A percentile compares a stretch with the other conserved stretches of the same genome.
These are phyloP conservation scores for Xylariaceae sp. DNA, from an alignment of 2,329 filamentous ascomycete species.

Conservation along the genomic window DNA sequence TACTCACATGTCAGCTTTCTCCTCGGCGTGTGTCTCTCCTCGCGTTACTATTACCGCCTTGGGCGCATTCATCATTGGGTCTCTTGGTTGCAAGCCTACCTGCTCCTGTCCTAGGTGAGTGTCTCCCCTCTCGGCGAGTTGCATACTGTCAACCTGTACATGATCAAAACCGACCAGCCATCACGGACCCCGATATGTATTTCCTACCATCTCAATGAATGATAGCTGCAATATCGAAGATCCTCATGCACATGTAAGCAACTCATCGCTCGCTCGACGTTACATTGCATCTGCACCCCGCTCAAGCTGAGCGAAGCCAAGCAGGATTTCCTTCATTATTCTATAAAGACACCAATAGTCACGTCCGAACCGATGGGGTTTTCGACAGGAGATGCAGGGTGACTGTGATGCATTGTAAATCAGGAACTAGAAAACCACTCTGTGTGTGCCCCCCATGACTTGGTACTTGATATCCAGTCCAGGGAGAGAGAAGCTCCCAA, in stretches of 20 bases:
- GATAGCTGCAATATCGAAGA: not conserved
- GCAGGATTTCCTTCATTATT: not conserved
- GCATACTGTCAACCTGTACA: constrained; percentile 15
- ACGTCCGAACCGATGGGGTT: too few species aligned
- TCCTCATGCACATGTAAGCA: constrained; percentile 9
- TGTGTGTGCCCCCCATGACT: not conserved
- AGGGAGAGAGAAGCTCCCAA: not conserved
- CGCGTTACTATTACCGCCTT: not conserved
- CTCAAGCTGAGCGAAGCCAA: constrained; percentile 10
- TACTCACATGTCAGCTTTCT: not conserved
- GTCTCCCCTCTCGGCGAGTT: constrained; percentile 4
- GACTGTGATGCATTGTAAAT: constrained; percentile 9
- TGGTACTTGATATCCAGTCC: not conserved
- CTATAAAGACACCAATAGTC: too few species aligned
- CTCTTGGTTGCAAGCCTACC: too few species aligned
- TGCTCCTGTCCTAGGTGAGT: too few species aligned
- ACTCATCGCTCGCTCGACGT: constrained; percentile 10
- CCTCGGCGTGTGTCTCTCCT: too few species aligned
- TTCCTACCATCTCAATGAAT: too few species aligned
- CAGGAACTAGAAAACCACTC: not conserved
- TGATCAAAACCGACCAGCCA: constrained; percentile 12
- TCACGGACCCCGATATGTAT: constrained; percentile 14
- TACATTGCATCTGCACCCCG: constrained; percentile 13
- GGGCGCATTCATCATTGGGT: not conserved
- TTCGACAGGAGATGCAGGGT: too few species aligned